Base-by-base conservation (phyloP, 441 rosid genomes). In the Syzygium syzygioides region DNA sequence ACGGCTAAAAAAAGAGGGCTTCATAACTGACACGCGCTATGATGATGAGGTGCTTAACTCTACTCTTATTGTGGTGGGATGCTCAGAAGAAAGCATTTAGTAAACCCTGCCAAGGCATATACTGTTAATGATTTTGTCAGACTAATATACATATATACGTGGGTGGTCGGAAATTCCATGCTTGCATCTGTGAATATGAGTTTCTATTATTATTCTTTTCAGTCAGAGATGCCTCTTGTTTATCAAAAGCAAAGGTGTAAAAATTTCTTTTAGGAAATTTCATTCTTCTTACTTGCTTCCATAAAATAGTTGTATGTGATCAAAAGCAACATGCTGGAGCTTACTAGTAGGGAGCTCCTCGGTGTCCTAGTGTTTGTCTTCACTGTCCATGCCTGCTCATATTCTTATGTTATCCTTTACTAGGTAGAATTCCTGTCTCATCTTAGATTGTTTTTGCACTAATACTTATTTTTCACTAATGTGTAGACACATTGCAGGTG, bases 1-100 rank as follows among this genome's bases (percentile, higher is more conserved):
- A 89, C 95, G 93, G 94, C 93, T 98, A 85, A 98, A 96, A 93
- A 97, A 96, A 92, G 98, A 95, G 90, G 98, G 99, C 86, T 94
- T 95, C 91, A 95, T 98, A 92, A 96, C 97, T 59, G 93, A 95
- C 90, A 91, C 94, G 87, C 91, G 59, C 32, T 98, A 98, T 90
- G 99, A 98, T 89, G 99, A 98, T 91, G 98, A 98, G 99, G 99
- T 96, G 93, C 56, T 79, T 17, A 83, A 55, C 32, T 88, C 79
- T 52, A 32, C 83, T 41, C 79, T 80, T 85, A 55, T 3, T 32
- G 13, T 50, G 48, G 14, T 30, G 79, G 32, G 53, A 34, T 52
- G n/a, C 26, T 45, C 48, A n/a, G 52, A 76, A 76, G n/a, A 76
- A 76, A 37, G 52, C 52, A 76, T 37, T 76, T 20, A 6, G 52